A percentile compares a stretch with the other conserved stretches of the same genome.
Conservation (phyloP, 2,329 filamentous ascomycete genomes). For the Magnaporthiopsis incrustans region DNA sequence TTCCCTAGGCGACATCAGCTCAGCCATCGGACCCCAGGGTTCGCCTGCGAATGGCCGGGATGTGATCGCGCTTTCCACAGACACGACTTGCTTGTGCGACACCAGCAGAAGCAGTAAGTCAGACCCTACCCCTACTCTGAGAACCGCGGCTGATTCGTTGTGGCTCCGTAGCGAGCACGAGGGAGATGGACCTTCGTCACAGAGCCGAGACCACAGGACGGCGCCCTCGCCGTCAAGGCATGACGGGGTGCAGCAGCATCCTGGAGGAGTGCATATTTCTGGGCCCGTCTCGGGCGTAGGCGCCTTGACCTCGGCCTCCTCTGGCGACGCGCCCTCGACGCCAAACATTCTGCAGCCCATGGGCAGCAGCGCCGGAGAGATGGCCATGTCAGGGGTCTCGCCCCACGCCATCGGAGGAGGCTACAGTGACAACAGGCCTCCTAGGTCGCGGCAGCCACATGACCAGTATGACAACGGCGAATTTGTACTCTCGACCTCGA, state of each 20-base stretch:
- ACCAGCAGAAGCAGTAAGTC: slow-evolving; percentile 43
- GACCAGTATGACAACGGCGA: slow-evolving; percentile 2
- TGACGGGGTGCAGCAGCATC: slow-evolving; percentile 7
- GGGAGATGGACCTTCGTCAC: slow-evolving; percentile 28
- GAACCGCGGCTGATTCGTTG: slow-evolving; percentile 9
- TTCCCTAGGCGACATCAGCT: slow-evolving; percentile 28
- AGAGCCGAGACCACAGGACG: slow-evolving; percentile 17
- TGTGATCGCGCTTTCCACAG: slow-evolving; percentile 52
- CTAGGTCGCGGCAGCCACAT: not conserved
- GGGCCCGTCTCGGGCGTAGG: slow-evolving; percentile 10
- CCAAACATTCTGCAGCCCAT: not conserved
- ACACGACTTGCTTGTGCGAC: slow-evolving; percentile 49
- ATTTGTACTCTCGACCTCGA: not conserved
- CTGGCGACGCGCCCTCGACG: slow-evolving; percentile 17
- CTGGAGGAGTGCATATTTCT: slow-evolving; percentile 3
- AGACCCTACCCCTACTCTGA: slow-evolving; percentile 6
- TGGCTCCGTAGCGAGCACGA: slow-evolving; percentile 33
- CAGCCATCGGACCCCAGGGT: slow-evolving; percentile 47
- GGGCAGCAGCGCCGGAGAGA: not conserved
- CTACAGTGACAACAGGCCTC: not conserved
- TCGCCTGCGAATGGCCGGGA: slow-evolving; percentile 42
- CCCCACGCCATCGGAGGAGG: not conserved
- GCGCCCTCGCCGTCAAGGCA: slow-evolving; percentile 18
- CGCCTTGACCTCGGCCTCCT: slow-evolving; percentile 12
- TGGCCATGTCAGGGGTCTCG: not conserved